Conservation (phyloP, 192 early-diverging fungal genomes). For the Rhizophagus clarus region DNA sequence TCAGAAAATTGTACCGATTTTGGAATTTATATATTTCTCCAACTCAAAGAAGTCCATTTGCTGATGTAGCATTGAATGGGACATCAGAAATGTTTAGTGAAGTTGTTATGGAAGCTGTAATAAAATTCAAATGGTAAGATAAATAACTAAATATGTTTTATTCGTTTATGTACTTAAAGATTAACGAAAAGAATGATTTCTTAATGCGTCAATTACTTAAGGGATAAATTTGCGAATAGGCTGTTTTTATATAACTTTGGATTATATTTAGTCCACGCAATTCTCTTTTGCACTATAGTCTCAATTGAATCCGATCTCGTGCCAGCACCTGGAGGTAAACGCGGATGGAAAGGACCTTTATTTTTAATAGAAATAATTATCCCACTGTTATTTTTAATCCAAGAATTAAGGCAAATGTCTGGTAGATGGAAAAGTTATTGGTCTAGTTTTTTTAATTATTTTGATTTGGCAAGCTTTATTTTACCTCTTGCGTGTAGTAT, state of each 20-base stretch:
- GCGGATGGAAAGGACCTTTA: background rate
- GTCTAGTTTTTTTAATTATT: slow-evolving; percentile 4
- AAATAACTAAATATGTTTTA: background rate
- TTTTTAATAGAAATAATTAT: background rate
- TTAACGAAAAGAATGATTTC: background rate
- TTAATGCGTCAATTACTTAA: background rate
- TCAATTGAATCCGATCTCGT: background rate
- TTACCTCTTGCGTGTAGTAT: background rate
- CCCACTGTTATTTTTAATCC: background rate
- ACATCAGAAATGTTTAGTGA: slow-evolving; percentile 6
- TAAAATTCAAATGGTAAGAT: slow-evolving; percentile 14
- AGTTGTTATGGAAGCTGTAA: slow-evolving; percentile 11
- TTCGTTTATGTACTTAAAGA: background rate
- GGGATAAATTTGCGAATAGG: background rate
- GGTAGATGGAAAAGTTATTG: background rate
- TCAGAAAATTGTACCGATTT: background rate
- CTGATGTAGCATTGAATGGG: background rate
- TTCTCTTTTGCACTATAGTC: background rate
- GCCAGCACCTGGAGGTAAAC: background rate
- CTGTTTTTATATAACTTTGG: background rate
- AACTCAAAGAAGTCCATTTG: background rate
- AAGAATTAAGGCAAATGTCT: slow-evolving; percentile 3
- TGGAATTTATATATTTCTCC: background rate
- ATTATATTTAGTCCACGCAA: background rate
- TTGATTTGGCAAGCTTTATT: background rate